These are phyloP conservation scores for Candida sithepensis DNA, from an alignment of 805 yeast genomes.

Conservation along the genomic window DNA sequence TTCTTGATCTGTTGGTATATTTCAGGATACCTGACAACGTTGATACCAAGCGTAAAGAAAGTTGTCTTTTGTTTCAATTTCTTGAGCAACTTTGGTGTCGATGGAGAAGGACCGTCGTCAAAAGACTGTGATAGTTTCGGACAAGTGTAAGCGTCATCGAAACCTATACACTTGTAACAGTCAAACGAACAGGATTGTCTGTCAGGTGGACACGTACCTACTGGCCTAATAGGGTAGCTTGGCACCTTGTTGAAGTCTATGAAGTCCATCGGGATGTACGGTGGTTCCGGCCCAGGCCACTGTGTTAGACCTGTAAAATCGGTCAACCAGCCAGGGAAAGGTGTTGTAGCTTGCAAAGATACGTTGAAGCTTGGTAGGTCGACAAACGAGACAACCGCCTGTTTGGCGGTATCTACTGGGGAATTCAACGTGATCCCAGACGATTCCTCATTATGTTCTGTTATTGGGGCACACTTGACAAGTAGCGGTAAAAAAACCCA, in stretches of 20 bases:
- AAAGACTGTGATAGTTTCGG: conserved; percentile 77
- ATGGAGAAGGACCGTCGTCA: conserved; percentile 90
- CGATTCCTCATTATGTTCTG: too few relatives aligned
- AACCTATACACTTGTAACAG: conserved; percentile 72
- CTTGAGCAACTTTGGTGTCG: conserved; percentile 58
- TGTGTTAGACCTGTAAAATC: conserved; percentile 66
- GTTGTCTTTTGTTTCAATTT: conserved; percentile 58
- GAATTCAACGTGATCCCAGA: too few relatives aligned
- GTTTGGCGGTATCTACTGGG: background rate
- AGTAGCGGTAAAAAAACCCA: too few relatives aligned
- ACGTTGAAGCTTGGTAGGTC: conserved; percentile 21
- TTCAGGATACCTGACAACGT: conserved; percentile 74
- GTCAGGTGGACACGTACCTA: conserved; percentile 55
- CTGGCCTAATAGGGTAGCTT: conserved; percentile 41
- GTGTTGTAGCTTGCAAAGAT: conserved; percentile 24
- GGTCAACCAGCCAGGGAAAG: conserved; percentile 74
- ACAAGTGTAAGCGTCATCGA: conserved; percentile 77
- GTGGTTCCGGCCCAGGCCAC: conserved; percentile 91
- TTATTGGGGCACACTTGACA: too few relatives aligned
- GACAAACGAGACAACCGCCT: conserved; percentile 3
- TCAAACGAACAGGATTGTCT: conserved; percentile 75
- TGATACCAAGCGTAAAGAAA: conserved; percentile 82
- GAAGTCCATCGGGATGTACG: conserved; percentile 77
- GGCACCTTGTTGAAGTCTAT: conserved; percentile 58
- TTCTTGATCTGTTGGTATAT: conserved; percentile 53